Evolutionary conservation across 768 basidiomycete genomes (phyloP).

Genomic region (Boletus coccyginus): DNA sequence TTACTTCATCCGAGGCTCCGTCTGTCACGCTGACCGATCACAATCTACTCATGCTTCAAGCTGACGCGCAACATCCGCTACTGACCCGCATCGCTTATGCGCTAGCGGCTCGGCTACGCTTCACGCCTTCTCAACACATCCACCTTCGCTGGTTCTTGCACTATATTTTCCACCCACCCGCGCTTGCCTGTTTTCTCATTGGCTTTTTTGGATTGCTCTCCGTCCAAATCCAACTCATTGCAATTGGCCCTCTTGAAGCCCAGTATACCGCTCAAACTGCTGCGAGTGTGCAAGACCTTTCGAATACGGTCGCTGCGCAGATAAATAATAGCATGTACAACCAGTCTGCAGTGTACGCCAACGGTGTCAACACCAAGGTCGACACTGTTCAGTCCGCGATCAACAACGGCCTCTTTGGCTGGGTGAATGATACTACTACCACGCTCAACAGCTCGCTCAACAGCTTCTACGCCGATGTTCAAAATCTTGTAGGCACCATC

Average conservation of each 20-base stretch:
- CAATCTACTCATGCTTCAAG: constrained; percentile 74
- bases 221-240: constrained; percentile 83
- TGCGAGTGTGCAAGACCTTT: constrained; percentile 61
- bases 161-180: constrained; percentile 90
- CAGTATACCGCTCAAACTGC: constrained; percentile 65
- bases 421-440: constrained; percentile 89
- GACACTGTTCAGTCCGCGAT: constrained; percentile 68
- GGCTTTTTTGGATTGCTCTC: constrained; percentile 88
- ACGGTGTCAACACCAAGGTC: constrained; percentile 71
- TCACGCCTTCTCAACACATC: constrained; percentile 61
- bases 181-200: constrained; percentile 87
- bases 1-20: constrained; percentile 36
- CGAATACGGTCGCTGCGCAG: constrained; percentile 65
- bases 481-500: constrained; percentile 68
- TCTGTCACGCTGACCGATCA: constrained; percentile 65
- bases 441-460: constrained; percentile 85
- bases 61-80: constrained; percentile 68
- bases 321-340: constrained; percentile 84
- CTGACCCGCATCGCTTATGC: constrained; percentile 61
- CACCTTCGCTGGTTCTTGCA: constrained; percentile 85
- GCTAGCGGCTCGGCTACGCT: constrained; percentile 47
- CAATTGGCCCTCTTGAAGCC: constrained; percentile 67
- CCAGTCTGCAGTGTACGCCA: constrained; percentile 76
- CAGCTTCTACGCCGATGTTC: constrained; percentile 83
- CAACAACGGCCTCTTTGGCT: constrained; percentile 88